Evolutionary conservation across 83 land plant genomes (phyloP).

Genomic region (Larix sibirica): DNA sequence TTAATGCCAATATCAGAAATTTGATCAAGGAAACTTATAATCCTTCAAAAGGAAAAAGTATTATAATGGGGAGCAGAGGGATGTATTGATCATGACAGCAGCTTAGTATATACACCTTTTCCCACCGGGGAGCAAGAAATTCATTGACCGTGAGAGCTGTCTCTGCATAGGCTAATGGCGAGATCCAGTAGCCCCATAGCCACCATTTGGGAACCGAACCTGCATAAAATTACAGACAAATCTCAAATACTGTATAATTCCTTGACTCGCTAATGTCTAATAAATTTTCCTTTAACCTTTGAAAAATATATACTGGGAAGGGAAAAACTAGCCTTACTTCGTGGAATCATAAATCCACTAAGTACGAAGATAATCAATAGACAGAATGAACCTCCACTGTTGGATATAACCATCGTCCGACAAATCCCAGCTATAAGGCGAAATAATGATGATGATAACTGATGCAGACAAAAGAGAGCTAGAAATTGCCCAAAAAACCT

Average conservation of each 20-base stretch:
- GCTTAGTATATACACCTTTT: conserved; percentile 35
- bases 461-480: conserved; percentile 28
- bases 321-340: conserved; percentile 20
- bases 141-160: conserved; percentile 73
- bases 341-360: conserved; percentile 35
- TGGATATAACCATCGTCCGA: conserved; percentile 30
- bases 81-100: background rate
- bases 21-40: background rate
- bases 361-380: conserved; percentile 28
- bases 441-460: conserved; percentile 31
- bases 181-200: conserved; percentile 88
- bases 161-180: conserved; percentile 69
- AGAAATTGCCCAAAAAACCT: conserved; percentile 35
- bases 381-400: conserved; percentile 24
- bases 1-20: background rate
- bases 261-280: background rate
- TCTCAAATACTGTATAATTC: background rate
- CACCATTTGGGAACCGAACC: conserved; percentile 64
- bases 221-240: conserved; percentile 21
- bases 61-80: too few species aligned
- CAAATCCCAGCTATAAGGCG: conserved; percentile 26
- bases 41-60: background rate
- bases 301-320: background rate
- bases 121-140: conserved; percentile 75
- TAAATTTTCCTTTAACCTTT: background rate